These are phyloP conservation scores for Rugonectria rugulosa DNA, from an alignment of 2,329 filamentous ascomycete species.

Conservation along the genomic window DNA sequence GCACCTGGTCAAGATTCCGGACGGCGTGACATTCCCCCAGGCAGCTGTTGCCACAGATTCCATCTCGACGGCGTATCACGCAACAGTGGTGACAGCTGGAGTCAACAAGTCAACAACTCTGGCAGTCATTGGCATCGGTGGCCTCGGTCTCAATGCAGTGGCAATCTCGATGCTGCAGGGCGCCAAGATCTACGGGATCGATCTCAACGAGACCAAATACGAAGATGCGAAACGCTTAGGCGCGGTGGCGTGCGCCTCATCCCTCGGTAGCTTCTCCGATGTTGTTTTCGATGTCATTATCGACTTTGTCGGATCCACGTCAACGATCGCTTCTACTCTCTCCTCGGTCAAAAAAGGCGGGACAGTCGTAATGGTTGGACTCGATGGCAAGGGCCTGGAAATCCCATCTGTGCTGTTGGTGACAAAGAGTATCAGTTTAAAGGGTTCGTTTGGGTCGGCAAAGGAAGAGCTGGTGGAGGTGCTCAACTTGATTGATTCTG, in stretches of 20 bases:
- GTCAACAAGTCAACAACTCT: conserved; percentile 8
- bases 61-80: conserved; percentile 21
- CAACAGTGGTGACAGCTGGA: conserved; percentile 8
- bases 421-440: conserved; percentile 15
- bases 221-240: conserved; percentile 10
- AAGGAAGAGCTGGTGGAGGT: conserved; percentile 17
- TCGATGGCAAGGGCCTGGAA: neutral
- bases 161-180: conserved; percentile 13
- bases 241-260: conserved; percentile 1
- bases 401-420: conserved; percentile 9
- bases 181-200: conserved; percentile 21
- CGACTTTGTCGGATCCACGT: conserved; percentile 7
- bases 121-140: conserved; percentile 15
- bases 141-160: conserved; percentile 21
- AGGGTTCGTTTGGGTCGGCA: conserved; percentile 13
- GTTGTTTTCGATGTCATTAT: conserved; percentile 6
- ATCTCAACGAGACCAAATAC: conserved; percentile 18
- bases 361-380: conserved; percentile 16
- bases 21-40: conserved; percentile 12
- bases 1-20: conserved; percentile 18
- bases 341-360: neutral
- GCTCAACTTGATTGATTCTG: conserved; percentile 8
- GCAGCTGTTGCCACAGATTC: conserved; percentile 23
- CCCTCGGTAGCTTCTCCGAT: neutral
- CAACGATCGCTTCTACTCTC: neutral